Base-by-base conservation (phyloP, 257 asterid genomes). In the Solanum chiquidenum region DNA sequence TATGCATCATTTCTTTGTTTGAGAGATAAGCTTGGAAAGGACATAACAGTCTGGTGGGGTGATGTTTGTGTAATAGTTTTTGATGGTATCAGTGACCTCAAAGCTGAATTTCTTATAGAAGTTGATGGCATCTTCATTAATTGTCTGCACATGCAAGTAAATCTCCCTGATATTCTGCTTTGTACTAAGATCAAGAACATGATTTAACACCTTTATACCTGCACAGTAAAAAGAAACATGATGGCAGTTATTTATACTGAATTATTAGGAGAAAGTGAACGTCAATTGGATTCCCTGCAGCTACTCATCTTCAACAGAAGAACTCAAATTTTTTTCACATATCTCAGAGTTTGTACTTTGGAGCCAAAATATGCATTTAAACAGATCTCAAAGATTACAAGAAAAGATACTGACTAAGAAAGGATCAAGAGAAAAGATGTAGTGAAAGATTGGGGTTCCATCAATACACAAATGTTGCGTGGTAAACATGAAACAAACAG, bases 91-190 rank as follows among this genome's bases (percentile, higher is more conserved):
- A 16, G 99, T 94, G 90, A 95, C 94, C 89, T 94, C 98, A 37
- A 97, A 97, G 62, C 96, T 98, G 8, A 95, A 96, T 88, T 96
- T 97, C 95, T 92, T 90, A 93, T 95, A 97, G 92, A 95, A 97
- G 79, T 94, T 94, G 91, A 97, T 97, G 87, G 97, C 99, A 12
- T 97, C 98, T 14, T 97, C 98, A 35, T 95, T 97, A 93, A 93
- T 96, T 9, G 98, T 97, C 94, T 96, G 99, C 91, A 95, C 98
- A 12, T 95, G 99, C 92, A 97, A 89, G 95, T 94, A 97, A 89
- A 95, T 92, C 94, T 95, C 98, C 3, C 95, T 94, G 58, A 94
- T 92, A 89, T 91, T 95, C 94, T 96, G 95, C 93, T 94, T 96
- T 23, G 89, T 38, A 89, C 98, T 92, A n/a, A 93, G 93, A 87